Conservation (phyloP, 805 yeast genomes). For the Yamadazyma takamatsuzukensis region DNA sequence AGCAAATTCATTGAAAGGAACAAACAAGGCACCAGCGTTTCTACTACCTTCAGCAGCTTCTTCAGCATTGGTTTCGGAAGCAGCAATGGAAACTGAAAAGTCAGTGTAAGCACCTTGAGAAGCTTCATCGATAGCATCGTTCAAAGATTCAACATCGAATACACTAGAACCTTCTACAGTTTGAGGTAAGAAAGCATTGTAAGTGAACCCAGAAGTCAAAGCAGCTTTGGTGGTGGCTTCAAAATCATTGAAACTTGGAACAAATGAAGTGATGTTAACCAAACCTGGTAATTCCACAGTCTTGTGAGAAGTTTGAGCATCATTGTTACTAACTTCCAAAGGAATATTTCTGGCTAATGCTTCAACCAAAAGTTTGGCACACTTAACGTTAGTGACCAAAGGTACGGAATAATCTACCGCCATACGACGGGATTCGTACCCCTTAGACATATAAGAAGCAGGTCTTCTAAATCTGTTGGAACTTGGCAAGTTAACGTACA, state of each 20-base stretch:
- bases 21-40: conserved; percentile 72
- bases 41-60: conserved; percentile 59
- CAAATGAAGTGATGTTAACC: conserved; percentile 74
- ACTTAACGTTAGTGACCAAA: conserved; percentile 93
- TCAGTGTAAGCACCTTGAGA: conserved; percentile 70
- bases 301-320: conserved; percentile 86
- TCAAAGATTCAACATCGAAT: conserved; percentile 61
- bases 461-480: conserved; percentile 98
- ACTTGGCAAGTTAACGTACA: conserved; percentile 95
- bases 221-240: conserved; percentile 68
- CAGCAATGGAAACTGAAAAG: conserved; percentile 79
- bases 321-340: conserved; percentile 71
- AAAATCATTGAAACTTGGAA: conserved; percentile 67
- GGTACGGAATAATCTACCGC: conserved; percentile 99
- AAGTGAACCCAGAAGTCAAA: conserved; percentile 84
- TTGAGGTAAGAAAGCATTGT: conserved; percentile 75
- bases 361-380: conserved; percentile 93
- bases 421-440: conserved; percentile 98
- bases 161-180: conserved; percentile 60
- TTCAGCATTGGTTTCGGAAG: conserved; percentile 63
- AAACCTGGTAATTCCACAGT: conserved; percentile 84
- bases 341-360: conserved; percentile 73
- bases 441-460: conserved; percentile 95
- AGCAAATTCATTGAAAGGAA: conserved; percentile 74
- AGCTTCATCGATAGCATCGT: conserved; percentile 57